Percentiles rank a stretch among this genome's conserved stretches.
phyloP scores from a whole-genome alignment of 164 flowering plant species.

The Vitis cinerea region DNA sequence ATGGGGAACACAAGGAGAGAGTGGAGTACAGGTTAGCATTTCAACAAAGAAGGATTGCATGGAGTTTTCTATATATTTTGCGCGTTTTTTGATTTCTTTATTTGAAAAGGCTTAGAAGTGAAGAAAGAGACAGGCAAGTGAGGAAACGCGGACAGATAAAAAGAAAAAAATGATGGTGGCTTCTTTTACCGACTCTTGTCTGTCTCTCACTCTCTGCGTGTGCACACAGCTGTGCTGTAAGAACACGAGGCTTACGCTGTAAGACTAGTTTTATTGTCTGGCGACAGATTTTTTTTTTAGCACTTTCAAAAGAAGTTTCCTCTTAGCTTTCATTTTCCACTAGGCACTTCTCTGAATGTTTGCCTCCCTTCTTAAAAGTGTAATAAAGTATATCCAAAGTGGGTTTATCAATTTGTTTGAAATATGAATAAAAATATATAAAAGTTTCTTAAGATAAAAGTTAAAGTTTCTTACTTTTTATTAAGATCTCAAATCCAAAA shows the following conservation, averaged over 20 bases:
- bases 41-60: neutral
- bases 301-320: neutral
- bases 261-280: neutral
- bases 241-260: neutral
- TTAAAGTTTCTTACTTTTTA: no score
- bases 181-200: slow-evolving; percentile 20
- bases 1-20: slow-evolving; percentile 1
- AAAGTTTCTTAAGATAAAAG: no score
- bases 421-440: no score
- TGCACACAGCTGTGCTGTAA: slow-evolving; percentile 15
- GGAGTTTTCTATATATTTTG: neutral
- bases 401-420: no score
- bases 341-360: no score
- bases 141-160: slow-evolving; percentile 8
- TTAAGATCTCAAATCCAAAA: no score
- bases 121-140: slow-evolving; percentile 12
- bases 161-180: slow-evolving; percentile 3
- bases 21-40: slow-evolving; percentile 24
- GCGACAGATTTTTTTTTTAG: neutral
- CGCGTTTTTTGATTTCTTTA: neutral
- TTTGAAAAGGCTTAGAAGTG: neutral
- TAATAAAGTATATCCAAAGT: no score
- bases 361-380: no score
- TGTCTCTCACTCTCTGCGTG: no score
- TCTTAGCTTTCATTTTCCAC: no score